Percentiles rank a stretch among this genome's conserved stretches.
Conservation (phyloP, 2,329 filamentous ascomycete species). For the Tolypocladium sp. region DNA sequence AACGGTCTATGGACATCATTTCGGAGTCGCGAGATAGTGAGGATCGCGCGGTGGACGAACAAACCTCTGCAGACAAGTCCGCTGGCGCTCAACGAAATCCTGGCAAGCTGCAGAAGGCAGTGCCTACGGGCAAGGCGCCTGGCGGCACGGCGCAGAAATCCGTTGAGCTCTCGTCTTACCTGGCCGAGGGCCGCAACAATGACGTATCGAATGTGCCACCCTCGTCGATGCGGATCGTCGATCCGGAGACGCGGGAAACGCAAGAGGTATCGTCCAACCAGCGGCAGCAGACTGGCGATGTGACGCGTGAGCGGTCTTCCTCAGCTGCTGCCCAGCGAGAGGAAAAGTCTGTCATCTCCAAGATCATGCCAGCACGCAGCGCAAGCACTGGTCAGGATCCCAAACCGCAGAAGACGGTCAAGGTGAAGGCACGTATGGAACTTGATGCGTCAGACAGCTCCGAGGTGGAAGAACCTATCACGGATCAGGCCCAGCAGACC, state of each 20-base stretch:
- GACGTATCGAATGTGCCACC: constrained; percentile 48
- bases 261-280: constrained; percentile 24
- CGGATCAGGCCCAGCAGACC: constrained; percentile 14
- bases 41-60: constrained; percentile 29
- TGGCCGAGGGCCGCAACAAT: constrained; percentile 37
- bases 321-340: constrained; percentile 26
- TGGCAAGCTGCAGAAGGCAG: constrained; percentile 64
- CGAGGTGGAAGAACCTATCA: constrained; percentile 31
- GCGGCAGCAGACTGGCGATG: constrained; percentile 13
- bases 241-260: constrained; percentile 37
- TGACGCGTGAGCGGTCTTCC: constrained; percentile 19
- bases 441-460: constrained; percentile 63
- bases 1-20: constrained; percentile 49
- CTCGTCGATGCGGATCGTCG: constrained; percentile 49
- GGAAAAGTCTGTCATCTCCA: constrained; percentile 21
- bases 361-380: constrained; percentile 11
- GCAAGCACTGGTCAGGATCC: constrained; percentile 30
- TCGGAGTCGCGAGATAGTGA: constrained; percentile 35
- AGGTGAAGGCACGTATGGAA: constrained; percentile 52
- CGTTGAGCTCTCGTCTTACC: constrained; percentile 32
- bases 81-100: constrained; percentile 42
- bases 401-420: constrained; percentile 39
- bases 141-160: constrained; percentile 18
- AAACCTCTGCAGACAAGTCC: constrained; percentile 35
- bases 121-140: constrained; percentile 30